Evolutionary conservation across 2,329 filamentous ascomycete species (phyloP).

Genomic region (Metarhizium brunneum): DNA sequence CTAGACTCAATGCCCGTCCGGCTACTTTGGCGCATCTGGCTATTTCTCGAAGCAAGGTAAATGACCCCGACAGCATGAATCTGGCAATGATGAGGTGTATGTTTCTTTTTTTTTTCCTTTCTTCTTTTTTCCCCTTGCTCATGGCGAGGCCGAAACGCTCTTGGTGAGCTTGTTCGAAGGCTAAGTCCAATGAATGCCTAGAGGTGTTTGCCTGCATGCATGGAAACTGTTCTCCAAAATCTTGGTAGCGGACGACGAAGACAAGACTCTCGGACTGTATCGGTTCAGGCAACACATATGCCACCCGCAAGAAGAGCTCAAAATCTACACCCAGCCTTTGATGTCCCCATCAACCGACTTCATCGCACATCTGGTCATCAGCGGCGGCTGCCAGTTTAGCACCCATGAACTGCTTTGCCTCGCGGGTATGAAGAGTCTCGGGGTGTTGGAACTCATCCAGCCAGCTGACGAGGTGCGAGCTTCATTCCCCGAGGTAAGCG

Average conservation of each 20-base stretch:
- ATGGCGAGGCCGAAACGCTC: neutral
- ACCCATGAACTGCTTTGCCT: conserved; percentile 31
- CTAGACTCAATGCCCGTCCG: conserved; percentile 24
- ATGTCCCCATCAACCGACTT: conserved; percentile 27
- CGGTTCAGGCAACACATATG: conserved; percentile 31
- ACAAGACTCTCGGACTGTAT: conserved; percentile 27
- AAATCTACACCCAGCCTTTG: conserved; percentile 27
- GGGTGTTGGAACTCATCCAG: conserved; percentile 36
- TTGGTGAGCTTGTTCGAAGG: neutral
- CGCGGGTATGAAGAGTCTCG: conserved; percentile 34
- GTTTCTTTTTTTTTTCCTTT: neutral
- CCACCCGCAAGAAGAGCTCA: conserved; percentile 22
- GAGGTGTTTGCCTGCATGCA: conserved; percentile 27
- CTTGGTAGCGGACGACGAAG: conserved; percentile 21
- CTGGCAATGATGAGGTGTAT: neutral
- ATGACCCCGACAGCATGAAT: conserved; percentile 7
- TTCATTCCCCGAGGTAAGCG: conserved; percentile 29
- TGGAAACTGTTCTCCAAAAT: conserved; percentile 30
- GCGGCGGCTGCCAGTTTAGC: conserved; percentile 24
- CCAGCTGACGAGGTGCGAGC: conserved; percentile 18
- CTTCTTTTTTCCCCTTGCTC: neutral
- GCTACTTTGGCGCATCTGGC: conserved; percentile 29
- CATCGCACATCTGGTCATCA: conserved; percentile 31
- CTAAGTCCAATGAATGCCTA: neutral
- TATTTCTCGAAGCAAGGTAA: conserved; percentile 29